Evolutionary conservation across 768 basidiomycete species (phyloP).

Genomic region (Hygrocybe punicea): DNA sequence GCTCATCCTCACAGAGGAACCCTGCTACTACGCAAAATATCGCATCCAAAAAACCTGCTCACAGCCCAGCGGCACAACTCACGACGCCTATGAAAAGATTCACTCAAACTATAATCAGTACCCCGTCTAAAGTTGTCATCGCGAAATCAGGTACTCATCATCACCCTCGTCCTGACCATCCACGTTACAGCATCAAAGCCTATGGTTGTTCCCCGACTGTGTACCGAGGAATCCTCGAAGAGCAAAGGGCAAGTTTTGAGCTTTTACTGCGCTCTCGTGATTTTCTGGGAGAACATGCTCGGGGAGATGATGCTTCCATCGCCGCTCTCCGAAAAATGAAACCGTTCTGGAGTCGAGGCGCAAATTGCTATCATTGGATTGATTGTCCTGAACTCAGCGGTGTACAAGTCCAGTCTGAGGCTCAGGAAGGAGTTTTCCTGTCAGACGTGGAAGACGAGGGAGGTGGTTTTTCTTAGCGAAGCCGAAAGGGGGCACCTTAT

Average conservation of each 20-base stretch:
- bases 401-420: too few relatives aligned
- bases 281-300: neutral
- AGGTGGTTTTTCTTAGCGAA: too few relatives aligned
- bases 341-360: neutral
- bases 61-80: too few relatives aligned
- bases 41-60: too few relatives aligned
- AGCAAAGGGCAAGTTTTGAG: neutral
- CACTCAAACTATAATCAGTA: neutral
- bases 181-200: neutral
- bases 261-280: neutral
- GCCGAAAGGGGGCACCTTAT: too few relatives aligned
- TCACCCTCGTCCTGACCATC: neutral
- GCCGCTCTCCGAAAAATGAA: neutral
- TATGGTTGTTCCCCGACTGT: neutral
- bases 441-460: too few relatives aligned
- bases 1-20: too few relatives aligned
- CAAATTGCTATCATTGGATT: neutral
- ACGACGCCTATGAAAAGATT: too few relatives aligned
- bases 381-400: too few relatives aligned
- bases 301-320: neutral
- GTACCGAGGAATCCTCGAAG: neutral
- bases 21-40: too few relatives aligned
- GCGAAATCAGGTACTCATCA: neutral
- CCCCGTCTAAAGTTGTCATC: neutral
- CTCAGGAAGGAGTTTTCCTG: too few relatives aligned